Conservation (phyloP, 2,329 filamentous ascomycete species). For the Endoconidiophora laricicola region DNA sequence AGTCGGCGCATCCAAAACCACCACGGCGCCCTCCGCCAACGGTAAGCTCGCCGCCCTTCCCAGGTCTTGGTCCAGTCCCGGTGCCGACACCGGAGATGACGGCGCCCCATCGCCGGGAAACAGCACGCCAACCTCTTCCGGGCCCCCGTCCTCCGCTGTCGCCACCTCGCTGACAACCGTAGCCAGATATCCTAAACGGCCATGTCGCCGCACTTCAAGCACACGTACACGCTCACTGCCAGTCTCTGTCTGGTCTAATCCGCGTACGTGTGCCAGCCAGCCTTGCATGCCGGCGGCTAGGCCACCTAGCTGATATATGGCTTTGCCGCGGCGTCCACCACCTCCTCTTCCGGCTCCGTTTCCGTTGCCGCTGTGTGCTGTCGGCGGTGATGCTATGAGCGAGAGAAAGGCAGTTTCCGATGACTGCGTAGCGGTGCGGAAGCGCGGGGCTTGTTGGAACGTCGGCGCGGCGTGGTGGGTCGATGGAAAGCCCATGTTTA, state of each 20-base stretch:
- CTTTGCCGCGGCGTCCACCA: too few relatives aligned
- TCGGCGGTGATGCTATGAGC: neutral
- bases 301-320: constrained; percentile 21
- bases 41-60: neutral
- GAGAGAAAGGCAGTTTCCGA: neutral
- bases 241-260: constrained; percentile 6
- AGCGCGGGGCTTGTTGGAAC: constrained; percentile 24
- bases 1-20: neutral
- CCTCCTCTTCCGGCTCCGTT: constrained; percentile 1
- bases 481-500: neutral
- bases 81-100: neutral
- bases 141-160: neutral
- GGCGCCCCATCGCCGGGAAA: neutral
- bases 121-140: neutral
- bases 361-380: constrained; percentile 7
- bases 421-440: constrained; percentile 18
- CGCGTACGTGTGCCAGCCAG: constrained; percentile 24
- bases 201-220: neutral
- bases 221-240: neutral
- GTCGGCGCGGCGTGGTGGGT: constrained; percentile 17
- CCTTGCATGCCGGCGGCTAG: constrained; percentile 25
- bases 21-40: neutral
- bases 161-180: neutral
- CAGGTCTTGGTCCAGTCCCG: neutral
- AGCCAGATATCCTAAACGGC: neutral